Percentiles rank a stretch among this genome's conserved stretches.
phyloP scores from a whole-genome alignment of 495 filamentous ascomycete species.

The Talaromyces wortmannii region DNA sequence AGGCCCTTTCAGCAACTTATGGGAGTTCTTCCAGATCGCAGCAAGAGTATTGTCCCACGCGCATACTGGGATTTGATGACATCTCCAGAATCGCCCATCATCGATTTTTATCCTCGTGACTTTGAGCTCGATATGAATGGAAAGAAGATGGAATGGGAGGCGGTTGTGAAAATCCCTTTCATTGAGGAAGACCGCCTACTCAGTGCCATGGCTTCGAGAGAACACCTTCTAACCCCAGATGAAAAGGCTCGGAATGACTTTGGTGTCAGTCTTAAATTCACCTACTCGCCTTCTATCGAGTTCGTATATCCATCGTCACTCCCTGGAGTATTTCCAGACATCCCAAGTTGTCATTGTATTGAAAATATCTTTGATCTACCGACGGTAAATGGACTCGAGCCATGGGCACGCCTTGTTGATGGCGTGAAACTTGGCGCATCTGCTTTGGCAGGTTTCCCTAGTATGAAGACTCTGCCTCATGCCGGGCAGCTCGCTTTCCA shows the following conservation, averaged over 20 bases:
- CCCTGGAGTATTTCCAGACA: conserved; percentile 84
- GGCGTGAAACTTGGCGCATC: conserved; percentile 74
- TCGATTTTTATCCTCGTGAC: conserved; percentile 96
- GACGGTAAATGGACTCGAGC: conserved; percentile 81
- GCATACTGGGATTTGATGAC: conserved; percentile 94
- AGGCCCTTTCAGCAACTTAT: conserved; percentile 93
- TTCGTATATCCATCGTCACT: conserved; percentile 81
- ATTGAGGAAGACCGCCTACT: conserved; percentile 87
- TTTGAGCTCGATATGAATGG: conserved; percentile 99
- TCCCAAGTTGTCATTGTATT: conserved; percentile 80
- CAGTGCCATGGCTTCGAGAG: conserved; percentile 75
- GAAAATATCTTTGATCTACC: conserved; percentile 95
- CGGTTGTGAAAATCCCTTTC: conserved; percentile 97
- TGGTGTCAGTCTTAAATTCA: conserved; percentile 88
- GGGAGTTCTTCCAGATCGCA: conserved; percentile 95
- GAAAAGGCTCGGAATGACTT: conserved; percentile 84
- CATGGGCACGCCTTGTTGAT: conserved; percentile 78
- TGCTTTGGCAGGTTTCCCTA: conserved; percentile 90
- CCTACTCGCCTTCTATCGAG: conserved; percentile 68
- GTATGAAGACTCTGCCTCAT: conserved; percentile 74
- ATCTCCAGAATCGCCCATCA: conserved; percentile 82
- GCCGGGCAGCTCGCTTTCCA: conserved; percentile 77
- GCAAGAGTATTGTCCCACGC: conserved; percentile 86
- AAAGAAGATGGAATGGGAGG: conserved; percentile 99
- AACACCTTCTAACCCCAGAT: conserved; percentile 63